phyloP scores from a whole-genome alignment of 495 filamentous ascomycete genomes.

The Cryomyces antarcticus region DNA sequence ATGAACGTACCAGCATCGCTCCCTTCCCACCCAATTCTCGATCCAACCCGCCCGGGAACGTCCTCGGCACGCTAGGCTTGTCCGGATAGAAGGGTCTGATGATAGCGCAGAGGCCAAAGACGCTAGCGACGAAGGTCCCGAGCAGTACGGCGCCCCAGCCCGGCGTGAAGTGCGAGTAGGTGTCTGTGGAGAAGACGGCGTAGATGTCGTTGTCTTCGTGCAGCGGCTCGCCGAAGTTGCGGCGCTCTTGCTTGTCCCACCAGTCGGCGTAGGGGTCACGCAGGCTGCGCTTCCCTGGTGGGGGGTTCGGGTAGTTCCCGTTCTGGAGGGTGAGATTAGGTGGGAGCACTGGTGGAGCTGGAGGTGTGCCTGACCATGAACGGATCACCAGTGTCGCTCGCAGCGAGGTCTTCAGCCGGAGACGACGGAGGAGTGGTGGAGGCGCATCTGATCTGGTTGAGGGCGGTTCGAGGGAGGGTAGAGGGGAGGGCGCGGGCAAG shows the following conservation, averaged over 20 bases:
- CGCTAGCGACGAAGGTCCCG: conserved; percentile 47
- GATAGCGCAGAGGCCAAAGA: conserved; percentile 49
- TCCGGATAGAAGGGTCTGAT: conserved; percentile 71
- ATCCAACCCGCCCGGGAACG: conserved; percentile 68
- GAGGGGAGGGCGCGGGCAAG: conserved; percentile 15
- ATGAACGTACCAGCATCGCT: conserved; percentile 14
- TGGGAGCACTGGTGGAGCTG: conserved; percentile 3
- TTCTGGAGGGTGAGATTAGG: conserved; percentile 35
- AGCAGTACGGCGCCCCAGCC: conserved; percentile 53
- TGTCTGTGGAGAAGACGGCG: conserved; percentile 72
- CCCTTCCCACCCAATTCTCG: conserved; percentile 60
- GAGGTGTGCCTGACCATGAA: conserved; percentile 38
- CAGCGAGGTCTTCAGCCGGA: background rate
- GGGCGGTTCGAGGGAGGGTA: conserved; percentile 4
- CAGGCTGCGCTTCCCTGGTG: conserved; percentile 58
- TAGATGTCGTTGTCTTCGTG: conserved; percentile 96
- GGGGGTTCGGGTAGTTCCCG: conserved; percentile 81
- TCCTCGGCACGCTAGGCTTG: conserved; percentile 51
- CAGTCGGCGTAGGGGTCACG: conserved; percentile 86
- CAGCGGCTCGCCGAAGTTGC: conserved; percentile 86
- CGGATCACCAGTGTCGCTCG: conserved; percentile 49
- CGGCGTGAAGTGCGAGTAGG: conserved; percentile 67
- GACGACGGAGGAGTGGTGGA: too few species aligned
- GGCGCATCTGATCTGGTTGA: conserved; percentile 7
- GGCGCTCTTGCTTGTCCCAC: conserved; percentile 95